Conservation (phyloP, 345 rosid species). For the Hypericum perforatum region DNA sequence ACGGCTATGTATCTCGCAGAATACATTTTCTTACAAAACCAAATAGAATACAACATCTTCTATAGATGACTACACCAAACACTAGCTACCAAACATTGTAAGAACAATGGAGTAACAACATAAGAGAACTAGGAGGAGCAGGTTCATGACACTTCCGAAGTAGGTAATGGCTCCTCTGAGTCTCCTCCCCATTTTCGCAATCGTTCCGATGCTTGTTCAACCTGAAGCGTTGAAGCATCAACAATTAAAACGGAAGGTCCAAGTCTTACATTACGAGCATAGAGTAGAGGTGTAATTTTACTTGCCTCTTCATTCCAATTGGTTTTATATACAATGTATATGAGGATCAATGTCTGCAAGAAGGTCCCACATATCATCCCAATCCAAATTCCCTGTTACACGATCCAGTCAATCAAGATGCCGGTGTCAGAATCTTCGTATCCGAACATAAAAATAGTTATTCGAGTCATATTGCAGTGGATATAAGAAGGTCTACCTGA, state of each 20-base stretch:
- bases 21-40: too few relatives aligned
- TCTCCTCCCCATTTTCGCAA: constrained; percentile 44
- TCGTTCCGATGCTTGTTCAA: constrained; percentile 63
- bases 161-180: background rate
- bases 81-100: too few relatives aligned
- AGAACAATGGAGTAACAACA: too few relatives aligned
- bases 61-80: too few relatives aligned
- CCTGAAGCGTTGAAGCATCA: constrained; percentile 27
- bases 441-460: too few relatives aligned
- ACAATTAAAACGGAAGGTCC: background rate
- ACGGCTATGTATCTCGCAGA: too few relatives aligned
- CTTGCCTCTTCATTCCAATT: constrained; percentile 83
- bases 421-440: too few relatives aligned
- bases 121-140: too few relatives aligned
- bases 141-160: background rate
- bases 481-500: constrained; percentile 28
- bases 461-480: too few relatives aligned
- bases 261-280: background rate
- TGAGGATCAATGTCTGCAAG: constrained; percentile 68
- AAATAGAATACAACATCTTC: too few relatives aligned
- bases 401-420: background rate
- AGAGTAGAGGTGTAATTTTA: background rate
- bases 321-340: constrained; percentile 48
- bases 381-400: constrained; percentile 76
- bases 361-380: constrained; percentile 88